Evolutionary conservation across 2,329 filamentous ascomycete genomes (phyloP).

Genomic region (Penicillium occitanis): DNA sequence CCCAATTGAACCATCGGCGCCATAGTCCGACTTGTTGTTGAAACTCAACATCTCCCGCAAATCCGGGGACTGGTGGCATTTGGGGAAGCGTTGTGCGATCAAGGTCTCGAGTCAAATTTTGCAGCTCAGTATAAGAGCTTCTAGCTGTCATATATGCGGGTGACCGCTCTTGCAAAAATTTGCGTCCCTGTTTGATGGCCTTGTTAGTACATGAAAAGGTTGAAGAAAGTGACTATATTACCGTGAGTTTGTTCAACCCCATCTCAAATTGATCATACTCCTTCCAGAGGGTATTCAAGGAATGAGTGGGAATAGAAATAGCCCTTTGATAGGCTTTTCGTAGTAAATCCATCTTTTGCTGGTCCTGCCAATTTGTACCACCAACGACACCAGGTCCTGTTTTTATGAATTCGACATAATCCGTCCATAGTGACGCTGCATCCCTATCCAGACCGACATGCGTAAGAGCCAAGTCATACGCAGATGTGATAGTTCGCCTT

Average conservation of each 20-base stretch:
- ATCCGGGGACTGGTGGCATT: constrained; percentile 79
- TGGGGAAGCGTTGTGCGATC: constrained; percentile 75
- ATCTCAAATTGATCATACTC: constrained; percentile 98
- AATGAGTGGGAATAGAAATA: constrained; percentile 79
- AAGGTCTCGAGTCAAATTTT: constrained; percentile 78
- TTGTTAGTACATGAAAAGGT: constrained; percentile 15
- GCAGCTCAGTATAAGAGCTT: constrained; percentile 83
- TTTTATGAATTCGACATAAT: constrained; percentile 92
- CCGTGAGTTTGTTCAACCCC: constrained; percentile 86
- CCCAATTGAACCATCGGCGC: constrained; percentile 94
- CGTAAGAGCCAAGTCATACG: constrained; percentile 89
- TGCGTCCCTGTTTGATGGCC: constrained; percentile 62
- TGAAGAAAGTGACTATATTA: constrained; percentile 38
- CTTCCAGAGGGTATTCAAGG: constrained; percentile 85
- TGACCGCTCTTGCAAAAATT: constrained; percentile 90
- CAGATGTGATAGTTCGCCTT: constrained; percentile 75
- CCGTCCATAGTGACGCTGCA: constrained; percentile 84
- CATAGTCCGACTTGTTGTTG: constrained; percentile 80
- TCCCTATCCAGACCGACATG: constrained; percentile 90
- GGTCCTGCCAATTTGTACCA: constrained; percentile 88
- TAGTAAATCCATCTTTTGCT: constrained; percentile 94
- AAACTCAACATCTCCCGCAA: constrained; percentile 83
- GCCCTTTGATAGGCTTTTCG: constrained; percentile 91
- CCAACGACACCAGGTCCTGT: constrained; percentile 81
- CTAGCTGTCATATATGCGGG: constrained; percentile 95